Evolutionary conservation across 1,284 basidiomycete genomes (phyloP).

Genomic region (Ganoderma meredithae): DNA sequence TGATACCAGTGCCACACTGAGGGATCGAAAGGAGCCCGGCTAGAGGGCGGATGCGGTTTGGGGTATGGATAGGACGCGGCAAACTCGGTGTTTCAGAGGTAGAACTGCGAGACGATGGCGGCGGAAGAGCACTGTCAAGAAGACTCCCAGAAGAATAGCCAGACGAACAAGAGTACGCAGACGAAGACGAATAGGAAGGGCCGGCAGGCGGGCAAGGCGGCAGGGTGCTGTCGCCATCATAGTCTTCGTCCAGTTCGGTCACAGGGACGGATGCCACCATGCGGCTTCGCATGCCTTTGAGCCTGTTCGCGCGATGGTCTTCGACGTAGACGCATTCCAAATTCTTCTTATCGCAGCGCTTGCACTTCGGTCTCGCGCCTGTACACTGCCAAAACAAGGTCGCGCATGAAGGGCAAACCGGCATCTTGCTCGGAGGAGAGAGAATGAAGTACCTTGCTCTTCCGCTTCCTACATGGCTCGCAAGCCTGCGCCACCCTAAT

Average conservation of each 20-base stretch:
- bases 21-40: neutral
- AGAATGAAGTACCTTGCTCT: slow-evolving; percentile 30
- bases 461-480: slow-evolving; percentile 32
- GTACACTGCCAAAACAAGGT: slow-evolving; percentile 24
- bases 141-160: neutral
- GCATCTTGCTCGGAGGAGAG: neutral
- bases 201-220: slow-evolving; percentile 11
- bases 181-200: slow-evolving; percentile 17
- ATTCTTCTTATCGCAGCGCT: slow-evolving; percentile 23
- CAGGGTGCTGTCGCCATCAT: slow-evolving; percentile 2
- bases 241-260: neutral
- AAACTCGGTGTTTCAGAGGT: neutral
- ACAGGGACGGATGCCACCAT: neutral
- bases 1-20: neutral
- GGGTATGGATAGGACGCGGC: neutral
- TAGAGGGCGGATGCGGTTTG: neutral
- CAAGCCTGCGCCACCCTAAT: slow-evolving; percentile 32
- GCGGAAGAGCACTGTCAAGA: neutral
- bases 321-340: slow-evolving; percentile 31
- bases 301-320: slow-evolving; percentile 32
- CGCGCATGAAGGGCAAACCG: neutral
- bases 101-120: too few species aligned
- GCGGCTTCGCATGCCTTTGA: neutral
- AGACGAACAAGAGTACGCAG: neutral
- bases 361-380: slow-evolving; percentile 30